These are phyloP conservation scores for Saccharum officinarum DNA, from an alignment of 176 grass and related monocot species.

Conservation along the genomic window DNA sequence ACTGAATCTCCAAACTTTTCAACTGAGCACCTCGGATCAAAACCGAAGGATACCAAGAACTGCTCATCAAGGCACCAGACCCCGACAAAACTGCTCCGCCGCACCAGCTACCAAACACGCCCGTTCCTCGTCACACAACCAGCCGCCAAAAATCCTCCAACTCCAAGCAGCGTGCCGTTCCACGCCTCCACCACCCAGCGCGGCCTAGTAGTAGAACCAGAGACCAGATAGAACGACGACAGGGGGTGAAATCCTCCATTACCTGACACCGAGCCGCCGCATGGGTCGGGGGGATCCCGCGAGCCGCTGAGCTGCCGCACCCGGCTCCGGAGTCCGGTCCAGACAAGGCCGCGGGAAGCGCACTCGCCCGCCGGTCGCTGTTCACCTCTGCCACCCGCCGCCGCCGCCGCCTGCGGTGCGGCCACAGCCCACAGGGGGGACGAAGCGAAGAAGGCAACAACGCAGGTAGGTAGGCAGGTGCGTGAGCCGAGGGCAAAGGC, in stretches of 20 bases:
- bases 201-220: neutral
- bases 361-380: neutral
- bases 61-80: neutral
- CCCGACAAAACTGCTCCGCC: neutral
- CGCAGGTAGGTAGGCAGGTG: constrained; percentile 10
- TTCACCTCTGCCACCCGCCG: constrained; percentile 5
- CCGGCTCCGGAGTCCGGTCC: neutral
- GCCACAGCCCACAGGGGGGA: neutral
- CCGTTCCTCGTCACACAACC: neutral
- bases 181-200: neutral
- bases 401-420: neutral
- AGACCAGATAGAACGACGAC: neutral
- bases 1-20: constrained; percentile 10
- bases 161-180: neutral
- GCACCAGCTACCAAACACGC: neutral
- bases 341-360: neutral
- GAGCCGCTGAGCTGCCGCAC: neutral
- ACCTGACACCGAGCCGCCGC: constrained; percentile 32
- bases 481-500: neutral
- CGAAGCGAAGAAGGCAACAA: neutral
- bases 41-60: neutral
- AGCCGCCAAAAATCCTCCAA: neutral
- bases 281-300: neutral
- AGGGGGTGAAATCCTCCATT: neutral
- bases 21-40: neutral